Percentiles rank a stretch among this genome's conserved stretches.
Evolutionary conservation across 805 yeast species (phyloP).

Genomic region (Candida methanosorbosa): DNA sequence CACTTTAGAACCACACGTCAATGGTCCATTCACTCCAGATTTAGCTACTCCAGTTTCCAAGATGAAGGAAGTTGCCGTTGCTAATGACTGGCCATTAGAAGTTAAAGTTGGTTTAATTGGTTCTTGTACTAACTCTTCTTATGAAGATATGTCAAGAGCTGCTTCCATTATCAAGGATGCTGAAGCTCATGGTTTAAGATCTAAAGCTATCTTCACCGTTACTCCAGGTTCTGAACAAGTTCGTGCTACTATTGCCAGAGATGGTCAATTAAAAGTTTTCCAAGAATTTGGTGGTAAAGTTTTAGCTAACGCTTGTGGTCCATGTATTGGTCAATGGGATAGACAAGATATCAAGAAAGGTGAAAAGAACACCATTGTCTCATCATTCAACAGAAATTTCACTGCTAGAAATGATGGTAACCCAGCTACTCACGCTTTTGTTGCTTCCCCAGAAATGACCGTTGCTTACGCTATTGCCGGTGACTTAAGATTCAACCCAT

Average conservation of each 20-base stretch:
- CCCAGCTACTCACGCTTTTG: constrained; percentile 93
- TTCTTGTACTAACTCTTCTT: constrained; percentile 96
- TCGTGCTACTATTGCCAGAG: constrained; percentile 94
- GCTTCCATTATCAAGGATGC: constrained; percentile 89
- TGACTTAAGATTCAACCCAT: constrained; percentile 84
- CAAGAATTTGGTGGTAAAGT: constrained; percentile 85
- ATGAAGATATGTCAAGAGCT: constrained; percentile 97
- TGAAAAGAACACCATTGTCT: constrained; percentile 82
- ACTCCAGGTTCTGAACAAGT: constrained; percentile 99
- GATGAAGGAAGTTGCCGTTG: constrained; percentile 61
- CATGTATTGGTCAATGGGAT: constrained; percentile 99
- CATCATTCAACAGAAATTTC: constrained; percentile 97
- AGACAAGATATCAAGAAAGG: constrained; percentile 61
- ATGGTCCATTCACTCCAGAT: constrained; percentile 99
- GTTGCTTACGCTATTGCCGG: constrained; percentile 97
- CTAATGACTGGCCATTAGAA: constrained; percentile 77
- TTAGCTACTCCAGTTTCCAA: constrained; percentile 85
- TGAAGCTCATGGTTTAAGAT: constrained; percentile 73
- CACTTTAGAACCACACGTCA: constrained; percentile 86
- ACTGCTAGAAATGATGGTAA: constrained; percentile 98
- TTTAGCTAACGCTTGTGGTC: constrained; percentile 97
- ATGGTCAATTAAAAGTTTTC: constrained; percentile 77
- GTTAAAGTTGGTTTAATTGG: constrained; percentile 95
- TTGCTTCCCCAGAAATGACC: constrained; percentile 97
- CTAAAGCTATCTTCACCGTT: constrained; percentile 86